phyloP scores from a whole-genome alignment of 73 alveolate genomes.

The Urostyla sp. region DNA sequence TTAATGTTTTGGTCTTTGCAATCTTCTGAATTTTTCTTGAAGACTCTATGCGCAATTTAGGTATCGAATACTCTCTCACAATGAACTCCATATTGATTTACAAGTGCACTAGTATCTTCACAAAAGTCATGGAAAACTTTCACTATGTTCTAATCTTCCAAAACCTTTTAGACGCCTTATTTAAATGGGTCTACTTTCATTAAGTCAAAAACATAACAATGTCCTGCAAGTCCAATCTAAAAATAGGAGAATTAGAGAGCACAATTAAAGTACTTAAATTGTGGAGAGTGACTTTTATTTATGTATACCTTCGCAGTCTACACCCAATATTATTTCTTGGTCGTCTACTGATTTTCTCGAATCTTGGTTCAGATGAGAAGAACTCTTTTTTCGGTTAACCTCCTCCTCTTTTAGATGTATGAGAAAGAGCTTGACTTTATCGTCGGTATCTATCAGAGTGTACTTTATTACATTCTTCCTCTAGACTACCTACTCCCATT shows the following conservation, averaged over 20 bases:
- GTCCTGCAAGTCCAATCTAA: constrained; percentile 42
- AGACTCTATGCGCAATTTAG: constrained; percentile 47
- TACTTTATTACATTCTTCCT: no score
- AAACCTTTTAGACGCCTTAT: constrained; percentile 33
- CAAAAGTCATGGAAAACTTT: constrained; percentile 62
- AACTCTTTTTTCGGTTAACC: no score
- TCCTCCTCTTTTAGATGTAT: no score
- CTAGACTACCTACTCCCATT: no score
- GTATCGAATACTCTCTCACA: constrained; percentile 56
- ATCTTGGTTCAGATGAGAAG: no score
- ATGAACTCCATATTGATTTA: constrained; percentile 29
- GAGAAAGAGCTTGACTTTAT: no score
- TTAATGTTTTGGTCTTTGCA: constrained; percentile 38
- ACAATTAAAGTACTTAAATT: constrained; percentile 8
- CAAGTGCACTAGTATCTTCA: constrained; percentile 58
- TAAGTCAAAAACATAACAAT: constrained; percentile 39
- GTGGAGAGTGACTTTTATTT: constrained; percentile 8
- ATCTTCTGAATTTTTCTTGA: constrained; percentile 29
- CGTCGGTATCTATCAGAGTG: no score
- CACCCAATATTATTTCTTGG: constrained; percentile 42
- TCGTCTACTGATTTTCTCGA: background rate
- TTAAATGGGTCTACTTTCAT: constrained; percentile 21
- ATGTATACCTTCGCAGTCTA: constrained; percentile 60
- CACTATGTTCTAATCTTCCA: constrained; percentile 44
- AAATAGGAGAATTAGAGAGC: background rate